A percentile compares a stretch with the other conserved stretches of the same genome.
Evolutionary conservation across 2,329 filamentous ascomycete species (phyloP).

Genomic region (Rhytidhysteron rufulum): DNA sequence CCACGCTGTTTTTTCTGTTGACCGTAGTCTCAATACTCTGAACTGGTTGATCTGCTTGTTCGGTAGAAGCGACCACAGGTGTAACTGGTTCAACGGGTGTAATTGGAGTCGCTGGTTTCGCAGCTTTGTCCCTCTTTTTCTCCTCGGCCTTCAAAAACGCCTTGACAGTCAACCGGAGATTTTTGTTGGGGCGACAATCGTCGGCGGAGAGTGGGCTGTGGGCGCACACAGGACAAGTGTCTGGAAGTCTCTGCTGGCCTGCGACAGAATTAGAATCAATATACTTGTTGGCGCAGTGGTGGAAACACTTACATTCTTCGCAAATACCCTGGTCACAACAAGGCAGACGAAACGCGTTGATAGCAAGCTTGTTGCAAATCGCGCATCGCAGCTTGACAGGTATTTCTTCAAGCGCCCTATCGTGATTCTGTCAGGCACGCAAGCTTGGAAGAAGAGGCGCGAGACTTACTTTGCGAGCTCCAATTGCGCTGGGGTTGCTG

Average conservation of each 20-base stretch:
- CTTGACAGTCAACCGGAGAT: conserved; percentile 85
- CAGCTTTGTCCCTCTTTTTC: conserved; percentile 69
- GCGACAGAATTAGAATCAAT: conserved; percentile 16
- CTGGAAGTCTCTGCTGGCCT: conserved; percentile 73
- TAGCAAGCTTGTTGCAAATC: conserved; percentile 83
- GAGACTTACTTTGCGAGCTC: conserved; percentile 22
- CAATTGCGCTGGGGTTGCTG: conserved; percentile 1
- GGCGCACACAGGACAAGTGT: conserved; percentile 87
- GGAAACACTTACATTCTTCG: conserved; percentile 65
- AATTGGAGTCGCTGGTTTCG: conserved; percentile 20
- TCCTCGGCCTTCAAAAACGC: conserved; percentile 88
- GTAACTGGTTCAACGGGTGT: conserved; percentile 10
- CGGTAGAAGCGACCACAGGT: conserved; percentile 15
- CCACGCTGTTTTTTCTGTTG: not conserved
- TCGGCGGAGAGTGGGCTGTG: conserved; percentile 83
- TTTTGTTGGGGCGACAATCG: conserved; percentile 85
- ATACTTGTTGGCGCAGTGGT: too few relatives aligned
- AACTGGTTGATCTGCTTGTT: conserved; percentile 22
- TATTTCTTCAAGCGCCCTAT: conserved; percentile 76
- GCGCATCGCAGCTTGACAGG: conserved; percentile 96
- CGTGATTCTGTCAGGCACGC: too few relatives aligned
- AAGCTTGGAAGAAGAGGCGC: too few relatives aligned
- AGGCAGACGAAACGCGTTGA: conserved; percentile 86
- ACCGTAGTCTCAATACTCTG: conserved; percentile 24
- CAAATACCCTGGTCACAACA: conserved; percentile 97